Base-by-base conservation (phyloP, 805 yeast genomes). In the Wickerhamiella domercqiae region DNA sequence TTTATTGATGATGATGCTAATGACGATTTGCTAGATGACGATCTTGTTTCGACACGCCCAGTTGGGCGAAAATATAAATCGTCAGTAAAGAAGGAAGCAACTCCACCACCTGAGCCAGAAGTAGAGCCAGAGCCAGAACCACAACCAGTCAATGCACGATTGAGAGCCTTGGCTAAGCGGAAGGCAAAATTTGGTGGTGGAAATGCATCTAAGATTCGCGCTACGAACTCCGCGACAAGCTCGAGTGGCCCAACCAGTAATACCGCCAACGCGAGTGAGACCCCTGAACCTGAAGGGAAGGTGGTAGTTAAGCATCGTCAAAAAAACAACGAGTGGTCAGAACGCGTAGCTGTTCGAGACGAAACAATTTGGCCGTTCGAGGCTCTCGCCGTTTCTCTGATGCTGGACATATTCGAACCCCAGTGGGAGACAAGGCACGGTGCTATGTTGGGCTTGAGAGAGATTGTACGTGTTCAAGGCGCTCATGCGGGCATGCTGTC, bases 371-470 rank as follows among this genome's bases (percentile, higher is more conserved):
- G 97, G 96, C 93, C 83, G 38, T 82, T 86, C 48, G 95, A 86
- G 63, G 94, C 95, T 15, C 76, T 87, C 9, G 84, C 78, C 56
- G 96, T 82, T 53, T 61, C 84, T 17, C 59, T 90, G 28, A 60
- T 83, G 42, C 72, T 72, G 29, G 94, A 84, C 48, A 59, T 90
- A 41, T 82, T 82, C 53, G 75, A 77, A 43, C 93, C 82, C 29
- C 66, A 67, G 31, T 90, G 99, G 99, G 97, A 90, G 60, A 67
- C 77, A 13, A 71, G 99, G 48, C 99, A 90, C 59, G 99, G 98
- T 25, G 84, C 96, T 0, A 80, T 93, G 3, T 66, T 90, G 49
- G 97, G 97, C 0, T 61, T 90, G 28, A 67, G 97, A 53, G 99
- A 90, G 55, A 67, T 90, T 37, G 66, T 83, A 34, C 71, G 73